Conservation (phyloP, 2,329 filamentous ascomycete species). For the Fonsecaea monophora region DNA sequence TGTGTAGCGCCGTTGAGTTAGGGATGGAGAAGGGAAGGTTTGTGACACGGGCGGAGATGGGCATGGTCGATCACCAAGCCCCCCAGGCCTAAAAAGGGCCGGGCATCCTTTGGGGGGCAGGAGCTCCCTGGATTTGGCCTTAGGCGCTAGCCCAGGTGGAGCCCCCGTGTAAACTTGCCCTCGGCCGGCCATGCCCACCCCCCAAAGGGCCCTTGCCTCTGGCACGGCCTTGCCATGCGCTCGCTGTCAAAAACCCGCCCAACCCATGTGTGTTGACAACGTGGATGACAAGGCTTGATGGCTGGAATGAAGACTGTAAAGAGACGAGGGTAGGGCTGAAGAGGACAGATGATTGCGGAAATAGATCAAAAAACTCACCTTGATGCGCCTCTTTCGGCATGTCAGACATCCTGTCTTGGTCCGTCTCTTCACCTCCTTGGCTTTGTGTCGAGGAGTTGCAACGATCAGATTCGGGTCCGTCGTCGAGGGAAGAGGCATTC, state of each 20-base stretch:
- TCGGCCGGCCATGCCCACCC: slow-evolving; percentile 4
- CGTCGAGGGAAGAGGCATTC: slow-evolving; percentile 39
- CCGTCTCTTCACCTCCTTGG: slow-evolving; percentile 75
- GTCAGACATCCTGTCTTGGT: slow-evolving; percentile 76
- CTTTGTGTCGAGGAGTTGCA: slow-evolving; percentile 57
- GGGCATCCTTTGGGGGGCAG: slow-evolving; percentile 14
- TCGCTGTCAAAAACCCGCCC: slow-evolving; percentile 12
- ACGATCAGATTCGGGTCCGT: slow-evolving; percentile 38
- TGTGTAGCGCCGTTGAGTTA: slow-evolving; percentile 25
- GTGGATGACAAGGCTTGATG: not conserved
- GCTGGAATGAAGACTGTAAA: not conserved
- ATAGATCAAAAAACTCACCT: slow-evolving; percentile 60
- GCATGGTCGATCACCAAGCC: slow-evolving; percentile 28
- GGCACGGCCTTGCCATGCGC: slow-evolving; percentile 15
- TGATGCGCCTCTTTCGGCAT: slow-evolving; percentile 72
- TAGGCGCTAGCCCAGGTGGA: slow-evolving; percentile 31
- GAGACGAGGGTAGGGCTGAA: slow-evolving; percentile 21
- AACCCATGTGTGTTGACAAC: not conserved
- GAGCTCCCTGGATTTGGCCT: slow-evolving; percentile 18
- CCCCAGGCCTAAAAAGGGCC: slow-evolving; percentile 19
- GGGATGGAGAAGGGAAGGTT: slow-evolving; percentile 24
- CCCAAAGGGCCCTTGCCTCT: slow-evolving; percentile 1
- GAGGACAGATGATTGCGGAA: slow-evolving; percentile 4
- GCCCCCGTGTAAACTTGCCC: slow-evolving; percentile 36
- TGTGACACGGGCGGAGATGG: slow-evolving; percentile 32